Percentiles rank a stretch among this genome's conserved stretches.
Conservation (phyloP, 2,329 filamentous ascomycete genomes). For the Penicillium sp. region DNA sequence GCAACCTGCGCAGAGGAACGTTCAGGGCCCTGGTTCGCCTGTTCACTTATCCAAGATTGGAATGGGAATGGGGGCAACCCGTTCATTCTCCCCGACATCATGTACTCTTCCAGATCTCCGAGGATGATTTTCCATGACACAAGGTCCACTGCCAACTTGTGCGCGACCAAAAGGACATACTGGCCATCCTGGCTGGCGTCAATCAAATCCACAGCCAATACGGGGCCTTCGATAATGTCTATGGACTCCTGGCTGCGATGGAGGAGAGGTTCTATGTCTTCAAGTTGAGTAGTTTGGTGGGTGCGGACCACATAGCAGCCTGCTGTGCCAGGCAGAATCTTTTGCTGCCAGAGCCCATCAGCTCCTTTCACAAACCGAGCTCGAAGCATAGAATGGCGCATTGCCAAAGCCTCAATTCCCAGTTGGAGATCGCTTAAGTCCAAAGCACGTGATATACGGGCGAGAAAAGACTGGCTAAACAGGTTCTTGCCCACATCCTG, state of each 20-base stretch:
- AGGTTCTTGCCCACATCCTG: background rate
- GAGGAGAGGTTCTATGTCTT: background rate
- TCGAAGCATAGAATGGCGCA: background rate
- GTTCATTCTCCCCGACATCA: constrained; percentile 45
- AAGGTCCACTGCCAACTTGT: constrained; percentile 16
- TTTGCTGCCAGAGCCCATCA: background rate
- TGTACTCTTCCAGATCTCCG: constrained; percentile 8
- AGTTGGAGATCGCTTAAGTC: background rate
- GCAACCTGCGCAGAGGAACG: background rate
- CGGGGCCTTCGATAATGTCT: background rate
- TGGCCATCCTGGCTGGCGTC: background rate
- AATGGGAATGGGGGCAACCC: constrained; percentile 56
- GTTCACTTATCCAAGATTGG: constrained; percentile 38
- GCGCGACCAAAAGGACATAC: background rate
- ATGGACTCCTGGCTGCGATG: background rate
- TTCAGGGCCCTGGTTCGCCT: constrained; percentile 43
- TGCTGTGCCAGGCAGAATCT: background rate
- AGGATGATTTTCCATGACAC: constrained; percentile 18
- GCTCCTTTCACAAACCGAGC: background rate
- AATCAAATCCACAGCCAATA: background rate
- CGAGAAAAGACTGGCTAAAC: background rate
- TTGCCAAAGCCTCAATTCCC: background rate
- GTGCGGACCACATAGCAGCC: background rate
- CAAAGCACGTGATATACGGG: background rate
- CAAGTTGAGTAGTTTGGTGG: background rate